Evolutionary conservation across 352 stramenopile genomes (phyloP).

Genomic region (Peronospora belbahrii): DNA sequence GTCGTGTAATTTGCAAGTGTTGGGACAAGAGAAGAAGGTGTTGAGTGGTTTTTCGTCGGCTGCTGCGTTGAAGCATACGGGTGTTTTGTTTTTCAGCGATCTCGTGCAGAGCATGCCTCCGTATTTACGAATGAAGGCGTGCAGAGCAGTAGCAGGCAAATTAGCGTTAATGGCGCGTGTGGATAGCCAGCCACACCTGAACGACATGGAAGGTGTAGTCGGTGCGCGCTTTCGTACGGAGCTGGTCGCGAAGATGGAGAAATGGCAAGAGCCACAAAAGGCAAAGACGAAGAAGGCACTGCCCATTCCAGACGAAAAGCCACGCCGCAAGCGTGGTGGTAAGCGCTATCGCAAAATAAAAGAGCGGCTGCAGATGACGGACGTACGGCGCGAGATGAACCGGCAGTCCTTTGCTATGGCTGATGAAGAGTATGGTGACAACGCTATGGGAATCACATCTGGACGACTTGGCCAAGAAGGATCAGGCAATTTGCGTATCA

Average conservation of each 20-base stretch:
- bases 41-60: conserved; percentile 85
- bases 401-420: conserved; percentile 90
- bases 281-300: conserved; percentile 96
- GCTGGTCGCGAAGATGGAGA: conserved; percentile 93
- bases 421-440: conserved; percentile 96
- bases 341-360: conserved; percentile 95
- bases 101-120: conserved; percentile 88
- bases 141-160: conserved; percentile 89
- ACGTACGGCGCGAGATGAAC: conserved; percentile 96
- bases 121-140: conserved; percentile 90
- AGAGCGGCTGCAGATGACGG: conserved; percentile 95
- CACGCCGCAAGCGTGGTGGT: conserved; percentile 89
- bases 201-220: conserved; percentile 48
- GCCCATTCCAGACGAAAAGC: conserved; percentile 93
- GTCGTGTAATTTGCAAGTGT: conserved; percentile 94
- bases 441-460: conserved; percentile 95
- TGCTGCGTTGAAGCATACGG: conserved; percentile 86
- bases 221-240: conserved; percentile 86
- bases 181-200: conserved; percentile 85
- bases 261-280: conserved; percentile 96
- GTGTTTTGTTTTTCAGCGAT: conserved; percentile 91
- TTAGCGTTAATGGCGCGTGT: conserved; percentile 88
- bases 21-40: conserved; percentile 92
- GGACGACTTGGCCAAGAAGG: conserved; percentile 88
- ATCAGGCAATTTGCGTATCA: conserved; percentile 80